phyloP scores from a whole-genome alignment of 148 eudicot genomes.

The Rhododendron williamsianum region DNA sequence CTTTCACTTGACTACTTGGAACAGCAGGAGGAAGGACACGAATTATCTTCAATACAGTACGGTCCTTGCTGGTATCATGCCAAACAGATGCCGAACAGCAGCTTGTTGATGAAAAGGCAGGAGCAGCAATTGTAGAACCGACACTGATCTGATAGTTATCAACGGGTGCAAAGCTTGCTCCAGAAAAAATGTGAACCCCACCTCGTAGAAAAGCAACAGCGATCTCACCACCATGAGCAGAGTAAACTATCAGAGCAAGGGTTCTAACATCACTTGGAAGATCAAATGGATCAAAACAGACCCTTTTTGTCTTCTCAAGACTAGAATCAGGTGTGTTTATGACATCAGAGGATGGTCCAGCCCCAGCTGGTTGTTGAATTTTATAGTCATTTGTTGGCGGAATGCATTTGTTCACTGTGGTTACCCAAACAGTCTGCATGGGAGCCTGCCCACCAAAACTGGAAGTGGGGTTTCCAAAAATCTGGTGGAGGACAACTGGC shows the following conservation, averaged over 20 bases:
- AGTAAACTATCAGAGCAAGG: constrained; percentile 86
- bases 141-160: constrained; percentile 87
- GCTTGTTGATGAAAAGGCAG: constrained; percentile 97
- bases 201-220: constrained; percentile 95
- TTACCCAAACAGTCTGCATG: constrained; percentile 97
- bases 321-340: constrained; percentile 41
- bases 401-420: constrained; percentile 87
- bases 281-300: constrained; percentile 91
- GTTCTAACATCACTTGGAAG: constrained; percentile 97
- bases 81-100: constrained; percentile 98
- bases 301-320: constrained; percentile 53
- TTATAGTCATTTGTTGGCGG: constrained; percentile 67
- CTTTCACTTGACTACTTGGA: constrained; percentile 68
- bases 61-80: constrained; percentile 73
- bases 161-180: constrained; percentile 69
- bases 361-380: constrained; percentile 30
- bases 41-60: constrained; percentile 78
- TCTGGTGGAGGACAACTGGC: constrained; percentile 93
- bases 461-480: constrained; percentile 90
- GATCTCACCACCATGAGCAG: constrained; percentile 98
- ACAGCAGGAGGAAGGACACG: constrained; percentile 93
- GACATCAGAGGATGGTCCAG: constrained; percentile 32
- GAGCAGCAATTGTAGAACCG: constrained; percentile 93
- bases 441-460: constrained; percentile 95
- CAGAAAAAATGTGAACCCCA: constrained; percentile 85